phyloP scores from a whole-genome alignment of 2,329 filamentous ascomycete species.

The Phialophora macrospora region DNA sequence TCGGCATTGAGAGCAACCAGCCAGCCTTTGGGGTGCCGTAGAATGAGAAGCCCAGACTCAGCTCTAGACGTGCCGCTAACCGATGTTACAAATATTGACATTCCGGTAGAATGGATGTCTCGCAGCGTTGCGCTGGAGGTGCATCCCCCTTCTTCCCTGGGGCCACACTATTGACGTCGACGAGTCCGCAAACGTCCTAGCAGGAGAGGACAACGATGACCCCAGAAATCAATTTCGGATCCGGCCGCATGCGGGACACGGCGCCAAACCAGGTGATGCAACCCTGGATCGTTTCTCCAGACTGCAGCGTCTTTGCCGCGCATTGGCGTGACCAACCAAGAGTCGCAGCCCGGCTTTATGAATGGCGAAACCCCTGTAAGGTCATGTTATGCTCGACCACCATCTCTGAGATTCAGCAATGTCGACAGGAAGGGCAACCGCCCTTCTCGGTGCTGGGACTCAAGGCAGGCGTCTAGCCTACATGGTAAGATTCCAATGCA shows the following conservation, averaged over 20 bases:
- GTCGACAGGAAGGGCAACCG: constrained; percentile 28
- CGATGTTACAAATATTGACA: background rate
- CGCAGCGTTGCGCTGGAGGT: too few relatives aligned
- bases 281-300: background rate
- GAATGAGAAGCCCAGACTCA: background rate
- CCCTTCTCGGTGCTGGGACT: constrained; percentile 45
- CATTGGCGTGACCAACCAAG: background rate
- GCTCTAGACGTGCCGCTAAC: background rate
- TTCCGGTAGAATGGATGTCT: background rate
- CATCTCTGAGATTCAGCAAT: constrained; percentile 1
- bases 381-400: background rate
- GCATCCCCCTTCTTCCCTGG: background rate
- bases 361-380: constrained; percentile 2
- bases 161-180: too few relatives aligned
- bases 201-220: background rate
- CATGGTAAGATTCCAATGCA: constrained; percentile 41
- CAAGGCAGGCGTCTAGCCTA: constrained; percentile 47
- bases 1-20: background rate
- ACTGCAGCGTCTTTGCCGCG: background rate
- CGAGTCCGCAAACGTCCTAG: too few relatives aligned
- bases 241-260: background rate
- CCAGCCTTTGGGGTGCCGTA: background rate
- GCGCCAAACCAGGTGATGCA: background rate
- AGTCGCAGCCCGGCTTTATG: background rate
- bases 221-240: background rate